phyloP scores from a whole-genome alignment of 208 protist genomes.

The Herpetomonas tarakana region DNA sequence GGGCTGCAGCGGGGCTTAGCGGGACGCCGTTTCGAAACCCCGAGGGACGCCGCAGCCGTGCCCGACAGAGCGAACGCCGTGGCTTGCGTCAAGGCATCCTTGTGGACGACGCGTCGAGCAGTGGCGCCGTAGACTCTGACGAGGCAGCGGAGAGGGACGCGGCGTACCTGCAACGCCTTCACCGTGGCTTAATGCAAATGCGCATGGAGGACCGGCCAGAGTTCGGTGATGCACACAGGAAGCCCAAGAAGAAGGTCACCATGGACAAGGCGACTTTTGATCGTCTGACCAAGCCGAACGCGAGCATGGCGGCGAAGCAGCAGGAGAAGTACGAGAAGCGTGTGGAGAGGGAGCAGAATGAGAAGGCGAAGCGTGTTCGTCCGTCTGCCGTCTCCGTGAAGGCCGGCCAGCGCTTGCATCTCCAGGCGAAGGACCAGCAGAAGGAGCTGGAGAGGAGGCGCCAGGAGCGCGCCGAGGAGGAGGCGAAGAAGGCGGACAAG shows the following conservation, averaged over 20 bases:
- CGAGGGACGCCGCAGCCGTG: neutral
- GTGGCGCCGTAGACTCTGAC: conserved; percentile 3
- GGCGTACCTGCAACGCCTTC: conserved; percentile 13
- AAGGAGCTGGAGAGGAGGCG: conserved; percentile 16
- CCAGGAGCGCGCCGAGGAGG: conserved; percentile 15
- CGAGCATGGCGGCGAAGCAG: conserved; percentile 24
- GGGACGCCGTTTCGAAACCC: neutral
- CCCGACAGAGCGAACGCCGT: neutral
- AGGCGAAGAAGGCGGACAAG: conserved; percentile 21
- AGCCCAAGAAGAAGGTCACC: conserved; percentile 22
- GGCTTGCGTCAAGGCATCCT: neutral
- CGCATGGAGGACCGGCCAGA: neutral
- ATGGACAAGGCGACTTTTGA: neutral
- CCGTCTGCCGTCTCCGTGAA: conserved; percentile 35
- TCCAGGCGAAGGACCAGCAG: conserved; percentile 18
- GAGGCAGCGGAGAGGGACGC: conserved; percentile 1
- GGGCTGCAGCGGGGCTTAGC: neutral
- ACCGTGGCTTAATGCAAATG: conserved; percentile 10
- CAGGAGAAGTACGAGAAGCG: conserved; percentile 60
- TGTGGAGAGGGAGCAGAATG: conserved; percentile 24
- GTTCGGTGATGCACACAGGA: neutral
- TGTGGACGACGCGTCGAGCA: neutral
- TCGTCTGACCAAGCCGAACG: conserved; percentile 1
- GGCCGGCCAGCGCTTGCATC: conserved; percentile 57
- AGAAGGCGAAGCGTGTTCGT: conserved; percentile 2